Conservation (phyloP, 306 rosid genomes). For the Trifolium dubium region DNA sequence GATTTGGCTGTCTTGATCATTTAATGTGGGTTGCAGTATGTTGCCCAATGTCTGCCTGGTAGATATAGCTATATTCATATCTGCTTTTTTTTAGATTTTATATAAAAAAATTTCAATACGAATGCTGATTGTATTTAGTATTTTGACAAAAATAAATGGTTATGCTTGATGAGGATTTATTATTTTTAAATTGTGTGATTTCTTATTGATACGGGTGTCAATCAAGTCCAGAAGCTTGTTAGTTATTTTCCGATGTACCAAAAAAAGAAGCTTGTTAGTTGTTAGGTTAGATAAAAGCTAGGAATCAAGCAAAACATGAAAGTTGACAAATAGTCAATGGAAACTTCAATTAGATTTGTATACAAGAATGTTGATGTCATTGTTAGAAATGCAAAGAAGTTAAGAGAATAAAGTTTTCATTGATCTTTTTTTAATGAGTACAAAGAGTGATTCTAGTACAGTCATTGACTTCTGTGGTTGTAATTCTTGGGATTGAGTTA, state of each 20-base stretch:
- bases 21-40: not conserved
- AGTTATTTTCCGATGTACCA: too few relatives aligned
- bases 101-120: slow-evolving; percentile 8
- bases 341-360: slow-evolving; percentile 8
- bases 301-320: slow-evolving; percentile 26
- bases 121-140: not conserved
- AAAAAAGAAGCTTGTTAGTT: not conserved
- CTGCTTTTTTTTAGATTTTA: not conserved
- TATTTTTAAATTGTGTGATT: not conserved
- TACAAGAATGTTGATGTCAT: slow-evolving; percentile 14
- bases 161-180: not conserved
- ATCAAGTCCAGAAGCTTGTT: not conserved
- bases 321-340: not conserved
- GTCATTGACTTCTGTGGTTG: slow-evolving; percentile 17
- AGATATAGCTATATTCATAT: not conserved
- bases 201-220: not conserved
- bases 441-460: too few relatives aligned
- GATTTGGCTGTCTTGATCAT: slow-evolving; percentile 1
- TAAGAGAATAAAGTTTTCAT: too few relatives aligned
- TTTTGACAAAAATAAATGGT: slow-evolving; percentile 3
- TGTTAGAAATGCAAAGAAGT: too few relatives aligned
- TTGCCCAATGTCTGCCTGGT: not conserved
- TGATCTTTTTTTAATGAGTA: too few relatives aligned
- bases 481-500: slow-evolving; percentile 26
- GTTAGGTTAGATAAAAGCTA: slow-evolving; percentile 5